Percentiles rank a stretch among this genome's conserved stretches.
These are phyloP conservation scores for Trichophyton schoenleinii DNA, from an alignment of 2,329 filamentous ascomycete species.

Conservation along the genomic window DNA sequence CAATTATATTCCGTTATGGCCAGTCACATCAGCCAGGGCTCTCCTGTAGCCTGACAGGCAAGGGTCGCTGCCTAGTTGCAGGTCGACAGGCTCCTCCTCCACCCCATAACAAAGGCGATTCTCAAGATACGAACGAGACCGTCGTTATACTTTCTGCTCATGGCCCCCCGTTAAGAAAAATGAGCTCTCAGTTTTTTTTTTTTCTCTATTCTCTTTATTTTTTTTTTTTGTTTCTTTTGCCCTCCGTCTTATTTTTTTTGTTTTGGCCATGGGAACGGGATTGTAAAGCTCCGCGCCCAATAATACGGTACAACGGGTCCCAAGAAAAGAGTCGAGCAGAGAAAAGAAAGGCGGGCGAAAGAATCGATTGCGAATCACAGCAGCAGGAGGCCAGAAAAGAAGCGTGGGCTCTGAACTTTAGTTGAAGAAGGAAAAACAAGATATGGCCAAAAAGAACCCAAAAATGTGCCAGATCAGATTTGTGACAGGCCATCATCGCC, in stretches of 20 bases:
- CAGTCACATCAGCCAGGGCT: neutral
- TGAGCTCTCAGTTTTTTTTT: constrained; percentile 4
- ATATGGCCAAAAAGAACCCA: neutral
- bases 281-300: neutral
- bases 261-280: neutral
- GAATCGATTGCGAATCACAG: neutral
- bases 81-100: neutral
- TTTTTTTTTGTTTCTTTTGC: neutral
- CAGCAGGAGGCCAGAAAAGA: neutral
- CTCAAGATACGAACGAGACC: neutral
- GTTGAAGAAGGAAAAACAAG: neutral
- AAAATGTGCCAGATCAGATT: constrained; percentile 4
- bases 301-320: neutral
- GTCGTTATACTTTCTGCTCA: neutral
- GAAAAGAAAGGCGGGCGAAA: neutral
- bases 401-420: neutral
- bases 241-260: neutral
- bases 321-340: neutral
- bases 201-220: neutral
- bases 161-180: neutral
- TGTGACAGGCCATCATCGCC: neutral
- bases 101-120: neutral
- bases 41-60: neutral
- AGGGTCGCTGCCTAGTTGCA: neutral
- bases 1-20: neutral